Evolutionary conservation across 1,284 basidiomycete genomes (phyloP), one percentile per base, ranked within the genome.

Genomic region (Gomphus bonarii): DNA sequence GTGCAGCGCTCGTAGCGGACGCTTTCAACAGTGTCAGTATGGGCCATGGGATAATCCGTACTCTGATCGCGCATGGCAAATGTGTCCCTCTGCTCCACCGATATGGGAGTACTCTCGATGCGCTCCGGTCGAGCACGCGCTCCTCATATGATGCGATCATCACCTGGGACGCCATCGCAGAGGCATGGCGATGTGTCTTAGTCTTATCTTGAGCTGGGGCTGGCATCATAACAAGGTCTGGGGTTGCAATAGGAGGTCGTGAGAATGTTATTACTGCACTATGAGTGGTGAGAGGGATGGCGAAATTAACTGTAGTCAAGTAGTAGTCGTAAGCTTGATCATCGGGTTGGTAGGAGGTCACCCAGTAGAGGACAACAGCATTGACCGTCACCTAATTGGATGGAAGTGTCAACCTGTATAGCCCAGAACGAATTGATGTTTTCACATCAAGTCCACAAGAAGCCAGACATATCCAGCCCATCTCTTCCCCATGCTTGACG

Each of bases 401-500:
- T 20, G 14, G 16, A 42, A 14, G 40, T 44, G 12, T n/a, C 18
- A 43, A 30, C 30, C 35, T 31, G 44, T 14, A 50, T 31, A 22
- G 28, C 28, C 25, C 40, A n/a, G 55, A 18, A 14, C 42, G 36
- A 30, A 57, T 18, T 50, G 14, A 33, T 22, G 33, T 50, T 64
- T 69, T 60, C 57, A 78, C 78, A 63, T 81, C 79, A 12, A 66
- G 68, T 5, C 74, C 75, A 61, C 80, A 82, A 57, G 73, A 73
- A 12, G 71, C 72, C 1, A 83, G 68, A 63, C 79, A 81, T 16
- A 82, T 71, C 75, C 75, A 81, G 4, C 73, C 78, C 12, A 78
- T 68, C 63, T 82, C 73, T 35, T 68, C 65, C 6, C 80, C 80
- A 43, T 78, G 66, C 65, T 78, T 65, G 28, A 74, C 42, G 8